phyloP scores from a whole-genome alignment of 2,329 filamentous ascomycete genomes.

The Beauveria rudraprayagi region DNA sequence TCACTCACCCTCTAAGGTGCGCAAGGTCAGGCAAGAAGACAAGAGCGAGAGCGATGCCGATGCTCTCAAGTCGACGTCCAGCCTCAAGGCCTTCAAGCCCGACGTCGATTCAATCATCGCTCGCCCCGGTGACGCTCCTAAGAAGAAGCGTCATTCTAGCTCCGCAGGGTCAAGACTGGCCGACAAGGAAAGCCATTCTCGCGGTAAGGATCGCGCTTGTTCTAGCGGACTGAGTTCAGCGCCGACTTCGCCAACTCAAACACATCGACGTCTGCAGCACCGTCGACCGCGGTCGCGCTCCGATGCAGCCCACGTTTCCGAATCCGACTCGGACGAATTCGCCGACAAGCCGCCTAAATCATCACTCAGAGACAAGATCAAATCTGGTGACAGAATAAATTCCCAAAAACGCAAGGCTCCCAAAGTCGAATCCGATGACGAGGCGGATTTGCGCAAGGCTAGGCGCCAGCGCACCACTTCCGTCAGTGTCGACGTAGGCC shows the following conservation, averaged over 20 bases:
- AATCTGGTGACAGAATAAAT: slow-evolving; percentile 37
- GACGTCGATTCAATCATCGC: slow-evolving; percentile 28
- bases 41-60: slow-evolving; percentile 48
- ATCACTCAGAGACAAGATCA: slow-evolving; percentile 36
- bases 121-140: slow-evolving; percentile 20
- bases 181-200: slow-evolving; percentile 33
- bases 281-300: slow-evolving; percentile 26
- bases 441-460: slow-evolving; percentile 44
- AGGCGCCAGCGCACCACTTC: slow-evolving; percentile 46
- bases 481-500: slow-evolving; percentile 28
- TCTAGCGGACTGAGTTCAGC: slow-evolving; percentile 53
- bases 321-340: slow-evolving; percentile 49
- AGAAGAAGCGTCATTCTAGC: slow-evolving; percentile 41
- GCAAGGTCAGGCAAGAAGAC: slow-evolving; percentile 59
- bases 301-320: slow-evolving; percentile 36
- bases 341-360: slow-evolving; percentile 35
- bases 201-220: slow-evolving; percentile 35
- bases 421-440: slow-evolving; percentile 50
- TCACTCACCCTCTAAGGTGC: slow-evolving; percentile 53
- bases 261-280: slow-evolving; percentile 26
- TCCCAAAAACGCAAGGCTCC: slow-evolving; percentile 46
- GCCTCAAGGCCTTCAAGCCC: slow-evolving; percentile 25
- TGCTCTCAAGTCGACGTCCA: slow-evolving; percentile 23
- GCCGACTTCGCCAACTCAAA: slow-evolving; percentile 44
- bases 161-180: slow-evolving; percentile 17